phyloP scores from a whole-genome alignment of 306 rosid species.

The Acacia acuminata region DNA sequence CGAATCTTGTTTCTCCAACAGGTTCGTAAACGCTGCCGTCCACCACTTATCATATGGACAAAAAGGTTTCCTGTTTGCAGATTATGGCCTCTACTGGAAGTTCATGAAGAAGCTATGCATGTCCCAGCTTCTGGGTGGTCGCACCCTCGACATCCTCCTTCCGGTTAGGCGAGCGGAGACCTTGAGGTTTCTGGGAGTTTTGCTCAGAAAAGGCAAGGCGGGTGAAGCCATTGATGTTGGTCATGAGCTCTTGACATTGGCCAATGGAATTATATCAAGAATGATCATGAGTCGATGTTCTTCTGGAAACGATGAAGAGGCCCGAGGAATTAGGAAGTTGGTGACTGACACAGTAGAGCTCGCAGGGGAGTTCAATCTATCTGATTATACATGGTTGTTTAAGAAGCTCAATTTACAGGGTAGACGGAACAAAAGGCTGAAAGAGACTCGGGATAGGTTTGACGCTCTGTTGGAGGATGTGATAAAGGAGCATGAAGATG shows the following conservation, averaged over 20 bases:
- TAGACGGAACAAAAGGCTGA: conserved; percentile 29
- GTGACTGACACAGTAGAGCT: conserved; percentile 39
- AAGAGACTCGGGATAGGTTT: conserved; percentile 33
- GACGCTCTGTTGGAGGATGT: conserved; percentile 53
- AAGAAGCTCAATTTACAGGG: conserved; percentile 49
- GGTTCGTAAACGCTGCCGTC: conserved; percentile 12
- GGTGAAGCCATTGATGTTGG: conserved; percentile 44
- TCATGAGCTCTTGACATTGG: conserved; percentile 32
- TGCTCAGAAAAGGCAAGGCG: conserved; percentile 19
- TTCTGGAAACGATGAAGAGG: conserved; percentile 42
- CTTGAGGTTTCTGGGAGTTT: conserved; percentile 6
- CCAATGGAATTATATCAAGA: conserved; percentile 48
- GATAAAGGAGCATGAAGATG: conserved; percentile 48
- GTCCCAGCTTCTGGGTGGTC: conserved; percentile 50
- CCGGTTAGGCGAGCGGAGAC: conserved; percentile 40
- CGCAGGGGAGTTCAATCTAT: conserved; percentile 42
- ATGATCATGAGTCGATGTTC: conserved; percentile 45
- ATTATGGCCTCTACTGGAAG: conserved; percentile 56
- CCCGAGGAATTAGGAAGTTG: conserved; percentile 33
- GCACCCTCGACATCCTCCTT: conserved; percentile 31
- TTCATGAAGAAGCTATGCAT: conserved; percentile 55
- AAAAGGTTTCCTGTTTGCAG: conserved; percentile 38
- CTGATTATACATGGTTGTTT: conserved; percentile 50
- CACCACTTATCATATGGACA: conserved; percentile 37
- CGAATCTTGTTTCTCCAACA: conserved; percentile 43